Percentiles rank a stretch among this genome's conserved stretches.
Evolutionary conservation across 345 rosid genomes (phyloP).

Genomic region (Heritiera littoralis): DNA sequence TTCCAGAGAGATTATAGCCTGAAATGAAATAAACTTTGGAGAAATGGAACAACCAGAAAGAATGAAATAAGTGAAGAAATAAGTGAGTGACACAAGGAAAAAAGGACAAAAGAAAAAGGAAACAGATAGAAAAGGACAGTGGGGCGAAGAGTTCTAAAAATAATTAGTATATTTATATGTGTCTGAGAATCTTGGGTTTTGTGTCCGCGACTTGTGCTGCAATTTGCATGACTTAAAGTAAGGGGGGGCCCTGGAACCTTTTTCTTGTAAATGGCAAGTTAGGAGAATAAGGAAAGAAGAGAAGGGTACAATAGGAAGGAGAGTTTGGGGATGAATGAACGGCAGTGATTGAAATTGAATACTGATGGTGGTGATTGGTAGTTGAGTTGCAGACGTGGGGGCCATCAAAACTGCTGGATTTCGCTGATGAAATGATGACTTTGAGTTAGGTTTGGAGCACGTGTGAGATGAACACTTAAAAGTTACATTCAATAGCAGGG

Average conservation of each 20-base stretch:
- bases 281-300: background rate
- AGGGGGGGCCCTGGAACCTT: background rate
- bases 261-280: background rate
- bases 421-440: conserved; percentile 1
- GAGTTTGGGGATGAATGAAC: background rate
- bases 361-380: background rate
- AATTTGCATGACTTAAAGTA: conserved; percentile 15
- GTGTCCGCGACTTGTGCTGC: background rate
- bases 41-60: background rate
- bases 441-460: conserved; percentile 4
- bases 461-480: background rate
- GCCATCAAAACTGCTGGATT: background rate
- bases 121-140: conserved; percentile 4
- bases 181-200: conserved; percentile 24
- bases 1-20: background rate
- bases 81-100: background rate
- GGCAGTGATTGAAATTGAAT: conserved; percentile 7
- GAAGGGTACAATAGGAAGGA: background rate
- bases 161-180: background rate
- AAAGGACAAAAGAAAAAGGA: background rate
- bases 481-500: background rate
- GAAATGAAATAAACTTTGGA: background rate
- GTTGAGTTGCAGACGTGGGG: background rate
- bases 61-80: background rate
- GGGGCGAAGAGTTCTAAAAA: conserved; percentile 11